Evolutionary conservation across 352 stramenopile genomes (phyloP).

Genomic region (Thraustotheca clavata): DNA sequence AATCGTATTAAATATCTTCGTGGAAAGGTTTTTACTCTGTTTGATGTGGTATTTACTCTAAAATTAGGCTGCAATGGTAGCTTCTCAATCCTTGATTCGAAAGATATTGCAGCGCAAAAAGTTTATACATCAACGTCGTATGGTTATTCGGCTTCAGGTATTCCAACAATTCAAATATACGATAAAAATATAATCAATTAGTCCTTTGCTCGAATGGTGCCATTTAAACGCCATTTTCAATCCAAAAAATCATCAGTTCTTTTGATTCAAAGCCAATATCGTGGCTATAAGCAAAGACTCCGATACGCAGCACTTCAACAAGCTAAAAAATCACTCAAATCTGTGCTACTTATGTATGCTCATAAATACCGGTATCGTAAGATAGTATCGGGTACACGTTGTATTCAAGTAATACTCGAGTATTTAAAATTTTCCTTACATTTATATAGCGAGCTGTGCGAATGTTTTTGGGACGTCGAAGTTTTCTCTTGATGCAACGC

Average conservation of each 20-base stretch:
- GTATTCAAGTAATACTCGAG: conserved; percentile 16
- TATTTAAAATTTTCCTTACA: not conserved
- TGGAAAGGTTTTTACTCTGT: conserved; percentile 3
- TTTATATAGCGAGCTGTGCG: not conserved
- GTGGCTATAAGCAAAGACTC: not conserved
- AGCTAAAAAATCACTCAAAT: not conserved
- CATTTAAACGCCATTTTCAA: not conserved
- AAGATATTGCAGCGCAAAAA: conserved; percentile 53
- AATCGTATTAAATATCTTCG: conserved; percentile 8
- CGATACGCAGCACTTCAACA: not conserved
- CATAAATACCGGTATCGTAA: not conserved
- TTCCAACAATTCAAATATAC: not conserved
- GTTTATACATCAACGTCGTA: conserved; percentile 55
- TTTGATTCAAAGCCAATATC: not conserved
- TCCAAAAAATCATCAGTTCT: not conserved
- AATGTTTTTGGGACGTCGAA: conserved; percentile 24
- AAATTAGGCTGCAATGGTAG: conserved; percentile 42
- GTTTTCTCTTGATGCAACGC: conserved; percentile 45
- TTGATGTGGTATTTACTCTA: too few relatives aligned
- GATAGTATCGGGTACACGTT: not conserved
- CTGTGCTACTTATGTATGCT: not conserved
- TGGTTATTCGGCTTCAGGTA: conserved; percentile 52
- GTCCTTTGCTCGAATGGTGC: conserved; percentile 43
- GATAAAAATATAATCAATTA: not conserved
- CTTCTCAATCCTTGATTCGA: conserved; percentile 53